Conservation (phyloP, 2,329 filamentous ascomycete genomes). For the Monilinia vaccinii-corymbosi region DNA sequence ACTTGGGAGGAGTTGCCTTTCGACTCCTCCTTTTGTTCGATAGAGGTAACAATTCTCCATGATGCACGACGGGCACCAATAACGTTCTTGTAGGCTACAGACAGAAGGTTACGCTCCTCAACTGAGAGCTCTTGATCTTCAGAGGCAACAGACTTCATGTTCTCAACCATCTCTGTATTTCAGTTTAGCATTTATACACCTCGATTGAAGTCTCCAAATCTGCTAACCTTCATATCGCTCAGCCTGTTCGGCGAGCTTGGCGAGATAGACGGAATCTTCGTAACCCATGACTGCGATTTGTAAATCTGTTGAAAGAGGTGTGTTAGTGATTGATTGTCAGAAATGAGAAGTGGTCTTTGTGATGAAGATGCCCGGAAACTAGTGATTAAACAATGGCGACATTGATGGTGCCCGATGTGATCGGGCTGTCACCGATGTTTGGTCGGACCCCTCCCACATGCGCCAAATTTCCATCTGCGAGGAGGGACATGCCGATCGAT, state of each 20-base stretch:
- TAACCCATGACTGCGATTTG: constrained; percentile 75
- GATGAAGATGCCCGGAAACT: not conserved
- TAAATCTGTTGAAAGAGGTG: constrained; percentile 12
- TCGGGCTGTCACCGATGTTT: constrained; percentile 3
- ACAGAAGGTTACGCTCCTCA: constrained; percentile 95
- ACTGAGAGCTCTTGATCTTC: constrained; percentile 76
- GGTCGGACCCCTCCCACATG: constrained; percentile 1
- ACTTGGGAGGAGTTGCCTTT: constrained; percentile 95
- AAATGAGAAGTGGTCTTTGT: not conserved
- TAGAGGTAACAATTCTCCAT: constrained; percentile 96
- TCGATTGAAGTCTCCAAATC: constrained; percentile 16
- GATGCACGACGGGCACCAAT: constrained; percentile 94
- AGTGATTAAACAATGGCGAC: not conserved
- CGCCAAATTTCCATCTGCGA: constrained; percentile 3
- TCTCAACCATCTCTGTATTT: constrained; percentile 89
- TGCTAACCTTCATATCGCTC: constrained; percentile 96
- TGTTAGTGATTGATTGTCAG: constrained; percentile 9
- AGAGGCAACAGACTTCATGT: constrained; percentile 97
- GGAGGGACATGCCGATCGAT: not conserved
- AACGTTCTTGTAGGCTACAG: constrained; percentile 98
- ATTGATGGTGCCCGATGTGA: not conserved
- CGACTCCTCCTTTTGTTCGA: constrained; percentile 99
- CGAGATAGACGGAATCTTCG: constrained; percentile 98
- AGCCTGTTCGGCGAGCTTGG: constrained; percentile 99
- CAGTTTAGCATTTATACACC: constrained; percentile 14